A percentile compares a stretch with the other conserved stretches of the same genome.
These are phyloP conservation scores for Ophiobolus disseminans DNA, from an alignment of 2,329 filamentous ascomycete species.

Conservation along the genomic window DNA sequence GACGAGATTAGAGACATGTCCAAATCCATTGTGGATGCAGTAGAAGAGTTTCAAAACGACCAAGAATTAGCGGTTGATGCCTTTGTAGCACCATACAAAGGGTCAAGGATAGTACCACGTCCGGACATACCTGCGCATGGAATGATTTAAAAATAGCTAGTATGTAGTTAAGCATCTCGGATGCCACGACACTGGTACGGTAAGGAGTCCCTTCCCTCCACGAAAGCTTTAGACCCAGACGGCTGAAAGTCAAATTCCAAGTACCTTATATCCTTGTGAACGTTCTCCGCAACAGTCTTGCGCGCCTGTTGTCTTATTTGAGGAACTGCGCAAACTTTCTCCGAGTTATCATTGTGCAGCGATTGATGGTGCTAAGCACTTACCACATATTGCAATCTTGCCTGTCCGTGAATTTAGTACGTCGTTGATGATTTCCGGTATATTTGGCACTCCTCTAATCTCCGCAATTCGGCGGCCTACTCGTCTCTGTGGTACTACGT, in stretches of 20 bases:
- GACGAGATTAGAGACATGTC: constrained; percentile 13
- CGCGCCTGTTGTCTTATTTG: constrained; percentile 12
- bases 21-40: constrained; percentile 4
- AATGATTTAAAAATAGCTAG: constrained; percentile 4
- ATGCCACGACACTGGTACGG: constrained; percentile 9
- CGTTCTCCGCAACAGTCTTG: constrained; percentile 9
- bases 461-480: constrained; percentile 10
- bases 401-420: constrained; percentile 9
- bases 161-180: not conserved
- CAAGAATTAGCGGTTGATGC: constrained; percentile 13
- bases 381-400: constrained; percentile 23
- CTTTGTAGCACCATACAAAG: constrained; percentile 17
- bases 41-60: constrained; percentile 7
- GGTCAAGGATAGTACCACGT: constrained; percentile 3
- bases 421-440: constrained; percentile 17
- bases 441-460: constrained; percentile 12
- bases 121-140: constrained; percentile 7
- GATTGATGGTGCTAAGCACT: too few species aligned
- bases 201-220: constrained; percentile 8
- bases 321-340: constrained; percentile 15
- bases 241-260: constrained; percentile 19
- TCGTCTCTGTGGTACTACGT: constrained; percentile 8
- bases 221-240: not conserved
- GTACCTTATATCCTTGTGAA: constrained; percentile 15
- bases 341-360: too few species aligned